Base-by-base conservation (phyloP, 2,329 filamentous ascomycete genomes). In the Chaetomiaceae sp. region DNA sequence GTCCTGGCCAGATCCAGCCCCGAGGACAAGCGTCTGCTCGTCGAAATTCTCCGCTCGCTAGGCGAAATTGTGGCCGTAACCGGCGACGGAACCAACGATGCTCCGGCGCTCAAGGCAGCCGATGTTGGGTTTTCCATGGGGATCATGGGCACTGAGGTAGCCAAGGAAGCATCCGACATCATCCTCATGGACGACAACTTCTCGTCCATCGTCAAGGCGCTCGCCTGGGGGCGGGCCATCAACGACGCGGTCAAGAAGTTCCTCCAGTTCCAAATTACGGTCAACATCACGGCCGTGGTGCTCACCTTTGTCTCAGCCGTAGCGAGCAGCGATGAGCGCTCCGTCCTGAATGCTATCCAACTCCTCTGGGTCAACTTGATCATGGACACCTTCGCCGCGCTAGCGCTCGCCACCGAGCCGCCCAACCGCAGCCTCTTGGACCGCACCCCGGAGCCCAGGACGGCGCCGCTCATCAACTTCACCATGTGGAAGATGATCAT, bases 401-500 rank as follows among this genome's bases (percentile, higher is more conserved):
- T 90, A 17, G 87, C 87, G 23, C 77, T 73, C 4, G 70, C 70
- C 4, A 72, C 76, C 5, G 76, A 79, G 59, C 70, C 72, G 11
- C 75, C 76, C 20, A 69, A 70, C 5, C 61, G 65, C 8, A 67
- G 68, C 38, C 72, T 78, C 34, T 67, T 79, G n/a, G 64, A 78
- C 54, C 71, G 75, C 27, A 23, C 20, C 6, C 68, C 68, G 2
- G 66, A 69, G 20, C 62, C 62, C 2, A 58, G 64, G 2, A 61
- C 51, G 4, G 63, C 68, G 0, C 59, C 65, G 3, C 62, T 70
- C 20, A 87, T 90, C 60, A 87, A 82, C 2, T 71, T 84, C 40
- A 84, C 81, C 25, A 90, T 90, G 87, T 88, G 86, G 86, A 90
- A 90, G 71, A 91, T 90, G 87, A 89, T 90, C 54, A 78, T 88